These are phyloP conservation scores for Eucalyptus tenuipes DNA, from an alignment of 345 rosid species.

Conservation along the genomic window DNA sequence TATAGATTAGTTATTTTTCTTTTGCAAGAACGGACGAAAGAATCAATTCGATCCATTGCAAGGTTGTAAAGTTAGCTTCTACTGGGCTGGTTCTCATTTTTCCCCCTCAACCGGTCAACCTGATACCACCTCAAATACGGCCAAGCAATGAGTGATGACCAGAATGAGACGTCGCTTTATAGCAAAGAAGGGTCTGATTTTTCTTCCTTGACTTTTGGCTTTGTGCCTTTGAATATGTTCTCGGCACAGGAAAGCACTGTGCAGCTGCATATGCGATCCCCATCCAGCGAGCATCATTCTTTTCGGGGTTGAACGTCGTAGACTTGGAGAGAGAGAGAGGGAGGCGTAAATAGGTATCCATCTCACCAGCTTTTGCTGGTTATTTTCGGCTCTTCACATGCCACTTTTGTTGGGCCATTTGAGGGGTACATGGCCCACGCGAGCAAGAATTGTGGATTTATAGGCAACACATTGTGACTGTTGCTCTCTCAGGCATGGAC, in stretches of 20 bases:
- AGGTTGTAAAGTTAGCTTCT: background rate
- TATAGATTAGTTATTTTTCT: background rate
- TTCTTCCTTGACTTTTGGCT: background rate
- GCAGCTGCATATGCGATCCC: background rate
- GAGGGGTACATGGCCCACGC: background rate
- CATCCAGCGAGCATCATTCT: background rate
- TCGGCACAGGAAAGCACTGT: background rate
- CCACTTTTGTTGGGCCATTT: background rate
- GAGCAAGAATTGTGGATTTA: background rate
- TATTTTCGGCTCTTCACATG: background rate
- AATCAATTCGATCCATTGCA: background rate
- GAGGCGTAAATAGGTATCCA: background rate
- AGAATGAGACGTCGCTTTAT: background rate
- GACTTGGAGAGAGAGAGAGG: background rate
- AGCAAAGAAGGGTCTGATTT: background rate
- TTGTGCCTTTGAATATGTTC: background rate
- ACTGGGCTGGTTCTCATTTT: background rate
- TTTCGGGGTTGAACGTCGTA: background rate
- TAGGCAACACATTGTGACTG: background rate
- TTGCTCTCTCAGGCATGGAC: background rate
- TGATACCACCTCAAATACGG: background rate
- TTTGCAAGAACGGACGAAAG: background rate
- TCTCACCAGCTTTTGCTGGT: background rate
- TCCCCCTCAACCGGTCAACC: background rate
- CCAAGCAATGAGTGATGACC: background rate